Evolutionary conservation across 306 rosid genomes (phyloP), one percentile per base, ranked within the genome.

Genomic region (Coriaria nepalensis): DNA sequence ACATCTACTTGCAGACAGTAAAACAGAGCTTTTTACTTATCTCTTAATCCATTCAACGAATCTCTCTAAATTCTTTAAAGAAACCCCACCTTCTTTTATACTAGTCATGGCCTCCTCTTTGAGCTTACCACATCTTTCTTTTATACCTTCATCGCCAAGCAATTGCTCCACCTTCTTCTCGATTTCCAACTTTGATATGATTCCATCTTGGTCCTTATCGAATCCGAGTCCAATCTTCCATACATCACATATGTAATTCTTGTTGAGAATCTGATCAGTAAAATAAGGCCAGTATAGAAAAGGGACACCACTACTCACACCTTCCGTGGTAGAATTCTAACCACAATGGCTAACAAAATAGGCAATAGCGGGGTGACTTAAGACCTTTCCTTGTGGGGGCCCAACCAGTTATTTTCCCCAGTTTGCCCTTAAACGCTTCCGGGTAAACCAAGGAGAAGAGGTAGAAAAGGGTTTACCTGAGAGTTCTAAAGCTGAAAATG

Each of bases 301-400:
- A 11, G 80, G 71, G 0, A 67, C 56, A 45, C 76, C 83, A 57
- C 43, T 63, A 13, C 54, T 47, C 12, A 79, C 60, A 15, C 82
- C 77, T 35, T 79, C 79, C 10, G 68, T 13, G 6, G 80, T 70
- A 10, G 87, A 76, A 52, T 70, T 80, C 80, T 80, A 76, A 43
- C 42, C 37, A 33, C 84, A 80, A 40, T 76, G 78, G 50, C 63
- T 73, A 8, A 76, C 5, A 15, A 80, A 73, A 33, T 73, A 67
- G 40, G 74, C 76, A 6, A 69, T 33, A 13, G 74, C 40, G 47
- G 68, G 68, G 52, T 73, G 85, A 1, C 15, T 41, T 13, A 74
- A 45, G 2, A 55, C 76, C 45, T 62, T 67, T 13, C 47, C 57
- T 41, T 80, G 80, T 10, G 83, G 78, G 0, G 0, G 71, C 65